Evolutionary conservation across 2,329 filamentous ascomycete species (phyloP).

Genomic region (Tetracladium maxilliforme): DNA sequence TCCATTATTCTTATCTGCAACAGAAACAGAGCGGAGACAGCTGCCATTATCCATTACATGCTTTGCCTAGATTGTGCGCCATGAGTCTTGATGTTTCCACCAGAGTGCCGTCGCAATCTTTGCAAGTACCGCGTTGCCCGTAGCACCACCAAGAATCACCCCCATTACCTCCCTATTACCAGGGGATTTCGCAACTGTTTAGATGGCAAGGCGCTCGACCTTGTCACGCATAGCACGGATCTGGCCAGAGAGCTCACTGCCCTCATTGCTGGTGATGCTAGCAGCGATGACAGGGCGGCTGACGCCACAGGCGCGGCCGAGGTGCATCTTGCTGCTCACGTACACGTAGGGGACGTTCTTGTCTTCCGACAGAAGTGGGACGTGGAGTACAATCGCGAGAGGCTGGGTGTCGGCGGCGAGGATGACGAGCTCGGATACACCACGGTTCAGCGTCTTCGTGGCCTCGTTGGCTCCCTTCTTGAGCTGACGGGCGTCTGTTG

Average conservation of each 20-base stretch:
- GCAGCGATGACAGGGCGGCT: conserved; percentile 75
- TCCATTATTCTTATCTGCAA: too few relatives aligned
- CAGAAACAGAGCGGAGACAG: too few relatives aligned
- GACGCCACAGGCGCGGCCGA: conserved; percentile 83
- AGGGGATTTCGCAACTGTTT: conserved; percentile 17
- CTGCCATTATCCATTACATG: too few relatives aligned
- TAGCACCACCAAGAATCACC: not conserved
- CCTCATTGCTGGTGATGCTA: conserved; percentile 85
- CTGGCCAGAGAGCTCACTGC: conserved; percentile 72
- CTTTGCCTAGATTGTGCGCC: too few relatives aligned
- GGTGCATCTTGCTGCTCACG: conserved; percentile 65
- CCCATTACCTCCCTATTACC: not conserved
- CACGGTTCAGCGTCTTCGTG: conserved; percentile 83
- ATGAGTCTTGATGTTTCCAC: not conserved
- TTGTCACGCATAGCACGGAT: conserved; percentile 86
- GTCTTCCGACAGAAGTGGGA: conserved; percentile 79
- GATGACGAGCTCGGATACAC: conserved; percentile 79
- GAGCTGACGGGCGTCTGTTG: conserved; percentile 50
- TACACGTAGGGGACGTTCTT: conserved; percentile 63
- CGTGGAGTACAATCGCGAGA: conserved; percentile 75
- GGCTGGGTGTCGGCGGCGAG: conserved; percentile 81
- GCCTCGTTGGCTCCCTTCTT: conserved; percentile 77
- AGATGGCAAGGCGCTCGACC: conserved; percentile 92
- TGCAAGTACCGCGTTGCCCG: not conserved
- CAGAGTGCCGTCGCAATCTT: not conserved